Conservation (phyloP, 2,329 filamentous ascomycete genomes). For the Verticillium zaregamsianum region DNA sequence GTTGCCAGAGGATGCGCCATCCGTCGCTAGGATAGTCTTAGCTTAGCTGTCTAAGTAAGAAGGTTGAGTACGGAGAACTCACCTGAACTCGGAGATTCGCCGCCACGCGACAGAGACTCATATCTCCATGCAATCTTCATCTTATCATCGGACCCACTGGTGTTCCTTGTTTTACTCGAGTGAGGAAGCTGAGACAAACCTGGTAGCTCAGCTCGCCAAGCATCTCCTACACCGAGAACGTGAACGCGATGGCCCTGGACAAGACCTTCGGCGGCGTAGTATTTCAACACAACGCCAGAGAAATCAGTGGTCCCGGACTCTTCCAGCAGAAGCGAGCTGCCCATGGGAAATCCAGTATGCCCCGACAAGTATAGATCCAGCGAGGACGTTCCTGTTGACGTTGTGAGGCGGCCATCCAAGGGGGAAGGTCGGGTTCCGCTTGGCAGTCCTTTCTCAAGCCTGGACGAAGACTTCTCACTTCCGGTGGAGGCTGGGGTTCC, state of each 20-base stretch:
- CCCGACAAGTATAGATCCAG: constrained; percentile 82
- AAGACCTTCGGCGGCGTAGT: constrained; percentile 90
- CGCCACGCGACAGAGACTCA: constrained; percentile 62
- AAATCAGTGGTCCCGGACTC: constrained; percentile 95
- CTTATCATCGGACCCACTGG: constrained; percentile 54
- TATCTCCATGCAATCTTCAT: constrained; percentile 99
- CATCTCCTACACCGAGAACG: constrained; percentile 72
- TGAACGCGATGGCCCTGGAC: constrained; percentile 88
- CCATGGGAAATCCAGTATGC: constrained; percentile 79
- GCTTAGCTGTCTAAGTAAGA: not conserved
- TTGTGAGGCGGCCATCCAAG: constrained; percentile 80
- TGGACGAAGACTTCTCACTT: not conserved
- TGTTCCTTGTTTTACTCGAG: constrained; percentile 35
- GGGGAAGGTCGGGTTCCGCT: constrained; percentile 66
- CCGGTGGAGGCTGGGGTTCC: constrained; percentile 18
- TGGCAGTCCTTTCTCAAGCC: not conserved
- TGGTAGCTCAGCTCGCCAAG: constrained; percentile 81
- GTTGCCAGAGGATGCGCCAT: no score
- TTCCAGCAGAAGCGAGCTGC: constrained; percentile 74
- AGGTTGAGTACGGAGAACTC: not conserved
- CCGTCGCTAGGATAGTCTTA: not conserved
- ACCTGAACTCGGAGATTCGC: constrained; percentile 10
- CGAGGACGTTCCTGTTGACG: constrained; percentile 84
- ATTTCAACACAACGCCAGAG: constrained; percentile 75
- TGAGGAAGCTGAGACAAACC: constrained; percentile 50